Base-by-base conservation (phyloP, 495 filamentous ascomycete genomes). In the Xylaria curta region DNA sequence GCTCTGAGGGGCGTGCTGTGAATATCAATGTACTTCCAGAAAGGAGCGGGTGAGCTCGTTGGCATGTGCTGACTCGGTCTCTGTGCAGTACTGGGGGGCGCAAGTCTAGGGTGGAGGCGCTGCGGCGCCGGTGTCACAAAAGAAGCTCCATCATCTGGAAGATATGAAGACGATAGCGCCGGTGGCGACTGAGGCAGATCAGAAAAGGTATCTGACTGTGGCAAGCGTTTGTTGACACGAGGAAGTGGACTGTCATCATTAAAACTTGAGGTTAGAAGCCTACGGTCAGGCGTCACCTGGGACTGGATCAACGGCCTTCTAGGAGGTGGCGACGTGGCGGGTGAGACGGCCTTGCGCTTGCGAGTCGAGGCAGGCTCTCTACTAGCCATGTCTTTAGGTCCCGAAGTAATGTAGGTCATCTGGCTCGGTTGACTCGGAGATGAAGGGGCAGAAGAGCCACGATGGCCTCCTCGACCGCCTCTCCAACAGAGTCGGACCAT, bases 1-100 rank as follows among this genome's bases (percentile, higher is more conserved):
- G 89, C 85, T 70, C 89, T 88, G 3, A 92, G 89, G 47, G 95
- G 94, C 1, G 94, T 97, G 81, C 89, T 94, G 13, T 91, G 89
- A 67, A 91, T 85, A 72, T 91, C 89, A 38, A 87, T 89, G 77
- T 92, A 96, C 76, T 93, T 97, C 95, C 95, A 98, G 82, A 98
- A 98, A 24, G 95, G 94, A n/a, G 97, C 96, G 0, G 96, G 96
- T 26, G 93, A 97, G 78, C 92, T 95, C 78, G 95, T 94, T 21
- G 94, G 93, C 89, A 98, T 94, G 82, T 95, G 96, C 78, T 95
- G 94, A 75, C 94, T 97, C 3, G 97, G 97, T 53, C 95, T 87
- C 75, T 96, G 93, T 7, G 91, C 89, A 0, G 96, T 97, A 76
- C 91, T 95, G 0, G 96, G 96, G 24, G 95, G 94, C 2, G 93